These are phyloP conservation scores for Pichia gijzeniarum DNA, from an alignment of 805 yeast genomes.

Conservation along the genomic window DNA sequence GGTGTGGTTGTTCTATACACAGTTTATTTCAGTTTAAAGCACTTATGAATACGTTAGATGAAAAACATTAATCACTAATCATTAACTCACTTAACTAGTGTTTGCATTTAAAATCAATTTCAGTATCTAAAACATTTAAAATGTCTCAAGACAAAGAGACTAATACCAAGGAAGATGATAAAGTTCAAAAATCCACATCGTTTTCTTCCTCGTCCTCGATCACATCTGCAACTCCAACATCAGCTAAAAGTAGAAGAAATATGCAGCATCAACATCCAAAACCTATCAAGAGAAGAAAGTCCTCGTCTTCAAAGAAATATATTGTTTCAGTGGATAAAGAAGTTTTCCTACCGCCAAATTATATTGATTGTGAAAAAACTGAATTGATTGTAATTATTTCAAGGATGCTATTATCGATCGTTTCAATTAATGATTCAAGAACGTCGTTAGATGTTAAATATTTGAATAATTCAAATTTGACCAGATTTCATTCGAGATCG, in stretches of 20 bases:
- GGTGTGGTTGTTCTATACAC: too few species aligned
- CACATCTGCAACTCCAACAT: background rate
- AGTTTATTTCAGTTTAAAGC: too few species aligned
- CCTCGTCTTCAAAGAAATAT: background rate
- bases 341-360: slow-evolving; percentile 40
- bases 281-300: slow-evolving; percentile 1
- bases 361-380: slow-evolving; percentile 59
- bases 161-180: background rate
- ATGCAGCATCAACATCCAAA: background rate
- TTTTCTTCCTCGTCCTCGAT: background rate
- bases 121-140: background rate
- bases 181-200: background rate
- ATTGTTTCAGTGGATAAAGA: background rate
- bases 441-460: slow-evolving; percentile 26
- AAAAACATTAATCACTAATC: too few species aligned
- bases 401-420: slow-evolving; percentile 73
- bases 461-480: slow-evolving; percentile 41
- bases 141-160: background rate
- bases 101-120: background rate
- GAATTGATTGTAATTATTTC: slow-evolving; percentile 69
- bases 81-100: too few species aligned
- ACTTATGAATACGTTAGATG: too few species aligned
- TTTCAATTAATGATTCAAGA: slow-evolving; percentile 58
- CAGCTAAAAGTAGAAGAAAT: background rate
- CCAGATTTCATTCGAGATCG: slow-evolving; percentile 88